Conservation (phyloP, 202 grass and related monocot species). For the Zizania palustris region DNA sequence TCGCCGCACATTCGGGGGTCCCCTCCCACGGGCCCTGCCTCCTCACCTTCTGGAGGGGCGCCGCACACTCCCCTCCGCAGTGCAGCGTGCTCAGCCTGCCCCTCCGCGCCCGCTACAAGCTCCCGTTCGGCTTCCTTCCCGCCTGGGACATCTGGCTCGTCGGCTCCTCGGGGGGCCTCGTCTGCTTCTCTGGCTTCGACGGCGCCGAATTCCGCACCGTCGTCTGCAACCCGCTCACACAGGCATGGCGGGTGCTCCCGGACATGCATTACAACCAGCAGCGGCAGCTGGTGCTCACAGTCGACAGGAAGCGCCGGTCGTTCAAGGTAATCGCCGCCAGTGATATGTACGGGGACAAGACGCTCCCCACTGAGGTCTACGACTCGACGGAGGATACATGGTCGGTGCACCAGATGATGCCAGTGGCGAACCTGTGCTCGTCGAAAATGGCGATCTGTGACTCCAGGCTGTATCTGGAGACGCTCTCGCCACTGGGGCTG, state of each 20-base stretch:
- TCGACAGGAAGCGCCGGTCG: slow-evolving; percentile 45
- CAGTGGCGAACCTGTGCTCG: slow-evolving; percentile 75
- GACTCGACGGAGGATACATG: slow-evolving; percentile 65
- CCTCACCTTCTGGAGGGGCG: slow-evolving; percentile 67
- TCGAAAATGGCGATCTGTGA: slow-evolving; percentile 96
- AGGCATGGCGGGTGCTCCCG: slow-evolving; percentile 71
- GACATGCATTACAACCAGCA: slow-evolving; percentile 89
- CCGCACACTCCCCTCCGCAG: slow-evolving; percentile 46
- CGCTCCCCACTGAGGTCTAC: slow-evolving; percentile 87
- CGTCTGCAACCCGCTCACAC: slow-evolving; percentile 86
- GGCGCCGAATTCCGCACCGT: slow-evolving; percentile 64
- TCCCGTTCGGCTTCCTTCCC: slow-evolving; percentile 77
- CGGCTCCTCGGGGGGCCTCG: slow-evolving; percentile 80
- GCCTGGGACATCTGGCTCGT: slow-evolving; percentile 90
- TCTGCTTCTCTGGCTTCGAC: slow-evolving; percentile 90
- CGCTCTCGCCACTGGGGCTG: slow-evolving; percentile 88
- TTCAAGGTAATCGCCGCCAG: slow-evolving; percentile 91
- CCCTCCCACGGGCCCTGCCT: slow-evolving; percentile 83
- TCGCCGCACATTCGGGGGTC: slow-evolving; percentile 63
- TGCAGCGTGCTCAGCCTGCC: slow-evolving; percentile 79
- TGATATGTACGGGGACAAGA: slow-evolving; percentile 81
- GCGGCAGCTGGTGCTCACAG: slow-evolving; percentile 78
- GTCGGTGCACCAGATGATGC: slow-evolving; percentile 89
- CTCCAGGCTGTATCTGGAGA: slow-evolving; percentile 89
- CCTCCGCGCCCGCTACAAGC: slow-evolving; percentile 73